Evolutionary conservation across 202 grass and related monocot genomes (phyloP).

Genomic region (Miscanthus sacchariflorus): DNA sequence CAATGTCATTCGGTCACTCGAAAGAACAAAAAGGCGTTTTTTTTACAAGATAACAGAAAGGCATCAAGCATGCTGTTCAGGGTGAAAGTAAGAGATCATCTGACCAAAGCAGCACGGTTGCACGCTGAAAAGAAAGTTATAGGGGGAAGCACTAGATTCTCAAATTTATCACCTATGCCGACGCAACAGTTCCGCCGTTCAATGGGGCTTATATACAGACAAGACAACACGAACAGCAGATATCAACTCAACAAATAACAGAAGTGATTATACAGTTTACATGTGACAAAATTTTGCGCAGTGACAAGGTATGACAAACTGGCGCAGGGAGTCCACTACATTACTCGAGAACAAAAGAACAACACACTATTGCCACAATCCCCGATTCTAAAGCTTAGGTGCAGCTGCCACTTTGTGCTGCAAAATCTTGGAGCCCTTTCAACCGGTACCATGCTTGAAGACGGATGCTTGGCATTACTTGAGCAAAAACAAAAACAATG

Average conservation of each 20-base stretch:
- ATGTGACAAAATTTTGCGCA: constrained; percentile 55
- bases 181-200: neutral
- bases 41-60: too few relatives aligned
- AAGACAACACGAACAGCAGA: constrained; percentile 23
- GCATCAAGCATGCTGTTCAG: too few relatives aligned
- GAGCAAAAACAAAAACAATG: constrained; percentile 26
- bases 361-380: constrained; percentile 20
- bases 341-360: constrained; percentile 28
- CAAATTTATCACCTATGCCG: neutral
- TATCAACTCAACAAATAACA: constrained; percentile 19
- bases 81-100: too few relatives aligned
- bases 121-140: too few relatives aligned
- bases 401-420: constrained; percentile 21
- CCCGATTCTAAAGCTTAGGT: constrained; percentile 3
- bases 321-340: constrained; percentile 36
- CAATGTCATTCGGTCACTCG: too few relatives aligned
- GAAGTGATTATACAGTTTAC: constrained; percentile 54
- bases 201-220: neutral
- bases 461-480: constrained; percentile 11
- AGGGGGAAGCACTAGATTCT: too few relatives aligned
- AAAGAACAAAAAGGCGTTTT: too few relatives aligned
- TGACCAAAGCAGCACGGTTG: too few relatives aligned
- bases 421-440: constrained; percentile 29
- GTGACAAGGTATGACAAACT: constrained; percentile 42
- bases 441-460: constrained; percentile 5